Base-by-base conservation (phyloP, 176 grass and related monocot species). In the Panicum miliaceum region DNA sequence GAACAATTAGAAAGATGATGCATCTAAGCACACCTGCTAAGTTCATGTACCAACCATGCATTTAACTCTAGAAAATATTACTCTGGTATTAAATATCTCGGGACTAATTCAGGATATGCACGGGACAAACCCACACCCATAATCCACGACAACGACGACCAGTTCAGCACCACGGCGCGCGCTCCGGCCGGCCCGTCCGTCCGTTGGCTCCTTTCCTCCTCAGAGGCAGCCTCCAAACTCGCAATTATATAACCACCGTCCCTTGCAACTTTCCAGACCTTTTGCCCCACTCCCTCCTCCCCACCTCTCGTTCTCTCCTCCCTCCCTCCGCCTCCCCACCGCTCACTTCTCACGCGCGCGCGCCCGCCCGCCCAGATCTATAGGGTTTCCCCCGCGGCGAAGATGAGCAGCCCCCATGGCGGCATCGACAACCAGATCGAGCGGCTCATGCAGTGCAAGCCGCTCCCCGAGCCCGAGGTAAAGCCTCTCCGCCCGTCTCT, bases 371-470 rank as follows among this genome's bases (percentile, higher is more conserved):
- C 14, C 83, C 85, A 92, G 86, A 94, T 93, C 92, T 93, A 94
- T n/a, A n/a, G n/a, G 90, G 87, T 82, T 89, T 91, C 65, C 79
- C 56, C 76, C 74, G 64, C 23, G 66, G 60, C 54, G 73, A 92
- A 64, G 85, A 86, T 89, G 71, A 78, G 89, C 76, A 92, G 84
- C 68, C 87, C 83, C 73, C 91, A 98, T 88, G 96, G 89, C 41
- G 94, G 94, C 81, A 85, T 98, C 68, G 96, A 98, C 71, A 93
- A 92, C 8, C 93, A 98, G 93, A 98, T 98, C 91, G 87, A 89
- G 87, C 89, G 92, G 42, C 93, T 98, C 67, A 94, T 95, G 96
- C 96, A 98, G 92, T 98, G 96, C 96, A 98, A 93, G 88, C 96
- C 93, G 32, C 91, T 98, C 57, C 83, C 93, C 34, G 96, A 98